Percentiles rank a stretch among this genome's conserved stretches.
phyloP scores from a whole-genome alignment of 2,329 filamentous ascomycete species.

The Botrytis cinerea region DNA sequence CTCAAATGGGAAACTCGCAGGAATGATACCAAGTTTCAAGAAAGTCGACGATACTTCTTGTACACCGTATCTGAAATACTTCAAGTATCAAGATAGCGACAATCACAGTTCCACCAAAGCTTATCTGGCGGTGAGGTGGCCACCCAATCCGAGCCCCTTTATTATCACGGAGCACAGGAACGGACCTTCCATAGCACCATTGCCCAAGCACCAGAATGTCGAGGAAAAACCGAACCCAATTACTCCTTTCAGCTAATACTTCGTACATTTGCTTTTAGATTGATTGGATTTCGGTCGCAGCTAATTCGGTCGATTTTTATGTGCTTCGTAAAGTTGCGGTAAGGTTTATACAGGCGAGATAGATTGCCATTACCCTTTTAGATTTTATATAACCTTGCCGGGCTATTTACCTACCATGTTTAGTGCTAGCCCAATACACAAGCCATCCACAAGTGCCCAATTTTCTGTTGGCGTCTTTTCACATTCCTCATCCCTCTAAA shows the following conservation, averaged over 20 bases:
- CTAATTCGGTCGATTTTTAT: slow-evolving; percentile 17
- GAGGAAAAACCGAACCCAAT: not conserved
- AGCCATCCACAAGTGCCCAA: slow-evolving; percentile 3
- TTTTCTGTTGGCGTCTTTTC: slow-evolving; percentile 21
- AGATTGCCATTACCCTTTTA: slow-evolving; percentile 8
- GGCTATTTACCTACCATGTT: slow-evolving; percentile 8
- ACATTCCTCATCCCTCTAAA: not conserved
- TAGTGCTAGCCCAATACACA: not conserved
- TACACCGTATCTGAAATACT: slow-evolving; percentile 18
- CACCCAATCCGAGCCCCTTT: slow-evolving; percentile 21
- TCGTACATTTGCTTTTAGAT: not conserved
- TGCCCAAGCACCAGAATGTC: not conserved
- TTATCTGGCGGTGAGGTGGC: slow-evolving; percentile 24
- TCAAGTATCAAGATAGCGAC: slow-evolving; percentile 16
- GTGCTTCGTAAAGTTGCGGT: slow-evolving; percentile 12
- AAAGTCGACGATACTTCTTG: slow-evolving; percentile 4
- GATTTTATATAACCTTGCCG: slow-evolving; percentile 1
- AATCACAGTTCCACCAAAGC: slow-evolving; percentile 24
- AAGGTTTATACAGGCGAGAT: slow-evolving; percentile 12
- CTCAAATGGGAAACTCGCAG: not conserved
- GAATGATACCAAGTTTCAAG: slow-evolving; percentile 12
- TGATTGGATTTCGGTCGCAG: slow-evolving; percentile 7
- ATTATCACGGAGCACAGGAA: slow-evolving; percentile 20
- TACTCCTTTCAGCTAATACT: slow-evolving; percentile 17
- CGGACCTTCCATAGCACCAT: not conserved